These are phyloP conservation scores for Hyaloperonospora arabidopsidis DNA, from an alignment of 352 stramenopile species.

Conservation along the genomic window DNA sequence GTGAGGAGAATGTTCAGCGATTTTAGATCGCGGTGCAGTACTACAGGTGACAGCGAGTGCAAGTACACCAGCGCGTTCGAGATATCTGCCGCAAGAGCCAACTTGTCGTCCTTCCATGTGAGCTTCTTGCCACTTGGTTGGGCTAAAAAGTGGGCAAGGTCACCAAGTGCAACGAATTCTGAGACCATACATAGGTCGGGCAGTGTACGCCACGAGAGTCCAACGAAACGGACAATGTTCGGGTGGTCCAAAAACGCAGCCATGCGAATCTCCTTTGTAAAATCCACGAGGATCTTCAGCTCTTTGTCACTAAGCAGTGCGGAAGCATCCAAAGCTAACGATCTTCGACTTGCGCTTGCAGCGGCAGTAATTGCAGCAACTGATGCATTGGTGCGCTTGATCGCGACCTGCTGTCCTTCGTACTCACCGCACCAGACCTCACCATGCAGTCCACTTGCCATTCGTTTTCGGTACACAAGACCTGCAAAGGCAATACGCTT, in stretches of 20 bases:
- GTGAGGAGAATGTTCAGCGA: constrained; percentile 81
- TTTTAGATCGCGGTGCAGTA: constrained; percentile 81
- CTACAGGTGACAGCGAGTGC: constrained; percentile 37
- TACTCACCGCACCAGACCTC: constrained; percentile 60
- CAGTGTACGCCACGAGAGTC: constrained; percentile 39
- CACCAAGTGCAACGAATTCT: constrained; percentile 33
- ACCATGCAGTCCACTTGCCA: constrained; percentile 25
- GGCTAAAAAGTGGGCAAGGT: constrained; percentile 32
- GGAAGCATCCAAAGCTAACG: constrained; percentile 11
- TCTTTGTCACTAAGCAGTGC: constrained; percentile 22
- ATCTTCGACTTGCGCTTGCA: constrained; percentile 10
- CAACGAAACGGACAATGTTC: constrained; percentile 47
- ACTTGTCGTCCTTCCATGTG: constrained; percentile 36
- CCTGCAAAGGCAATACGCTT: constrained; percentile 31
- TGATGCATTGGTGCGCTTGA: constrained; percentile 35
- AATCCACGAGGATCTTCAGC: constrained; percentile 28
- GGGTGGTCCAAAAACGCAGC: constrained; percentile 40
- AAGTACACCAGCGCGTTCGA: constrained; percentile 46
- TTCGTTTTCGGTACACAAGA: constrained; percentile 24
- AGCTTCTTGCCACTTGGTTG: constrained; percentile 26
- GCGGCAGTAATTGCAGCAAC: constrained; percentile 8
- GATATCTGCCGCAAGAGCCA: constrained; percentile 34
- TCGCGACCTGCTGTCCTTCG: constrained; percentile 38
- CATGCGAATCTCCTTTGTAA: constrained; percentile 44
- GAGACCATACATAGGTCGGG: constrained; percentile 42